These are phyloP conservation scores for Colletotrichum somersetense DNA, from an alignment of 2,329 filamentous ascomycete genomes.

Conservation along the genomic window DNA sequence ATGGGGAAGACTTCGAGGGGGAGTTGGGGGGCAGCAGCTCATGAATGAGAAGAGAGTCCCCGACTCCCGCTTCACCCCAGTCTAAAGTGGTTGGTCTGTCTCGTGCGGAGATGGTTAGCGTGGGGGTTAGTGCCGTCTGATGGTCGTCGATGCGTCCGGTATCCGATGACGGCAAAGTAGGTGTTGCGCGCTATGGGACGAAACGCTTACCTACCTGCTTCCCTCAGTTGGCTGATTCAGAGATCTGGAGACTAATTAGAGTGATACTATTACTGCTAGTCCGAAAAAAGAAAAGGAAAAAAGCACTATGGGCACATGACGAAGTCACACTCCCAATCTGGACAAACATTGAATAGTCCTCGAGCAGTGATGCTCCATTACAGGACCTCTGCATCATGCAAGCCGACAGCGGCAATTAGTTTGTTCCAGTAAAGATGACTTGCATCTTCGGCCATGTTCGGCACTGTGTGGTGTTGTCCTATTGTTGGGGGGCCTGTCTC, in stretches of 20 bases:
- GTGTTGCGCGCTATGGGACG: background rate
- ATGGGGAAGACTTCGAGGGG: background rate
- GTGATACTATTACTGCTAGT: background rate
- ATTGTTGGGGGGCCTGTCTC: background rate
- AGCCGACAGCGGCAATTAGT: background rate
- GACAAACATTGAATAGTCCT: background rate
- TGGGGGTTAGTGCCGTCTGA: slow-evolving; percentile 25
- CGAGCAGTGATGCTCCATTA: background rate
- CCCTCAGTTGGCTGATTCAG: background rate
- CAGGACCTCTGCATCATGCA: slow-evolving; percentile 2
- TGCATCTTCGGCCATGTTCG: slow-evolving; percentile 5
- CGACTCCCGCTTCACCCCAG: background rate
- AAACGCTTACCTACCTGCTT: background rate
- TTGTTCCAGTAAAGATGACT: slow-evolving; percentile 6
- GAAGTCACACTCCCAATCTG: slow-evolving; percentile 2
- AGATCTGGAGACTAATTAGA: background rate
- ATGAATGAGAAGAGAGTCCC: background rate
- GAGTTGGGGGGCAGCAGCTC: background rate
- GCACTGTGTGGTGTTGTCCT: background rate
- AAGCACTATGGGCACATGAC: slow-evolving; percentile 14
- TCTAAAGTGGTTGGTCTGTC: slow-evolving; percentile 5
- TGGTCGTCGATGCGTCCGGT: slow-evolving; percentile 13
- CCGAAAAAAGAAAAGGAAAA: background rate
- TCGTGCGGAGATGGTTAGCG: slow-evolving; percentile 14
- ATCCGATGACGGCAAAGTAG: slow-evolving; percentile 7